Conservation (phyloP, 129 eudicot genomes). For the Heracleum sosnowskyi region DNA sequence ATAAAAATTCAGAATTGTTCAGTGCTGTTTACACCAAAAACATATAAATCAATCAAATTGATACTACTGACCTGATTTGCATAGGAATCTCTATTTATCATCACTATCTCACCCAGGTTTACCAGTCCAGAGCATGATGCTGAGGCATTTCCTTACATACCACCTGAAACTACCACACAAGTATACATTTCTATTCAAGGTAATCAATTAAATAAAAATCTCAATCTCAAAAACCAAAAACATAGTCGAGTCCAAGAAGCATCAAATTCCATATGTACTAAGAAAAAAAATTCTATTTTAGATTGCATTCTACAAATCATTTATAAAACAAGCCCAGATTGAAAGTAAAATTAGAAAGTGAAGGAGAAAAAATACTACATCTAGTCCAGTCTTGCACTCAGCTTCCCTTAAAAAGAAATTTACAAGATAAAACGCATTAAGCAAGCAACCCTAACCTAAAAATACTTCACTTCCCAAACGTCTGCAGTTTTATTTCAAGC, state of each 20-base stretch:
- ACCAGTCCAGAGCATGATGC: not conserved
- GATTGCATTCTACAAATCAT: conserved; percentile 49
- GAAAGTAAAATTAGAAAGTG: conserved; percentile 11
- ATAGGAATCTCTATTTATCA: not conserved
- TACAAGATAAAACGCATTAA: conserved; percentile 25
- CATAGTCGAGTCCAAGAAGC: not conserved
- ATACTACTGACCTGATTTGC: not conserved
- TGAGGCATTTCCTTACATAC: not conserved
- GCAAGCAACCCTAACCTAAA: conserved; percentile 20
- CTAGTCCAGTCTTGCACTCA: conserved; percentile 19
- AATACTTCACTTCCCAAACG: conserved; percentile 2
- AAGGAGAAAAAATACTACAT: conserved; percentile 11
- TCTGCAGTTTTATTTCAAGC: not conserved
- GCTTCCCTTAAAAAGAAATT: conserved; percentile 32
- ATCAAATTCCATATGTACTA: conserved; percentile 10
- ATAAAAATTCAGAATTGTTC: not conserved
- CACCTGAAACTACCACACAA: conserved; percentile 2
- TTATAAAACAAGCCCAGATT: conserved; percentile 54
- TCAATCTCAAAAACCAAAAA: not conserved
- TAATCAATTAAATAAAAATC: not conserved
- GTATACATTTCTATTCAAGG: not conserved
- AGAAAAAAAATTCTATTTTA: too few relatives aligned
- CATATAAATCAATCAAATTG: not conserved
- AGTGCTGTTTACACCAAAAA: not conserved
- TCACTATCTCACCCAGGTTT: not conserved